Base-by-base conservation (phyloP, 2,329 filamentous ascomycete species). In the Xylariaceae sp. region DNA sequence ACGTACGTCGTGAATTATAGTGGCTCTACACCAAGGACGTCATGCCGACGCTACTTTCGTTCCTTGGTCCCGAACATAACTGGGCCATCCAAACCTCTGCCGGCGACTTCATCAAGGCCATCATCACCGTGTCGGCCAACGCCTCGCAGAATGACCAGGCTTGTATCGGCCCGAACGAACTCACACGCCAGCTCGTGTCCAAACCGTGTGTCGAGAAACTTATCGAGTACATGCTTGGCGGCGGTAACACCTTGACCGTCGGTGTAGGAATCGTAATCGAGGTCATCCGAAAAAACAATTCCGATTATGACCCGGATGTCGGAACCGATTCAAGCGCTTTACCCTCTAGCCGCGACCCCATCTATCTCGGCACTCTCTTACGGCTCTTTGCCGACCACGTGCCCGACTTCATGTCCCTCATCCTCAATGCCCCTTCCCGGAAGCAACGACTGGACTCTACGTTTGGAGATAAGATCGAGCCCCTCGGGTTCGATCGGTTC, bases 241-340 rank as follows among this genome's bases (percentile, higher is more conserved):
- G 95, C 40, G 95, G 95, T 21, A 98, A 99, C 67, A 89, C 95
- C 5, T 77, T 99, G 56, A 98, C 93, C 0, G 96, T 98, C 16
- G 95, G 95, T 48, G 95, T 99, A 10, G 95, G 95, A 19, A 97
- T 98, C 68, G 85, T 99, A 32, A 99, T 99, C 62, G 95, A 99
- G 75, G 95, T 99, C 44, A 99, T 99, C 71, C 86, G 95, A 58
- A 99, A 99, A 78, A 99, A 99, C 75, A 99, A 99, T 73, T 98
- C 95, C 0, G 95, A 99, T 74, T 99, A 99, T 71, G 95, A 99
- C 66, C 89, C 95, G 0, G 95, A 98, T 65, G 90, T 93, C 65
- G 87, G 93, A 59, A 86, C 89, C 47, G 91, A 92, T 56, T 86
- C 90, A 23, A 90, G 90, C 62, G 85, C 89, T 2, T 80, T 88